Base-by-base conservation (phyloP, 148 eudicot genomes). In the Rhododendron ovatum region DNA sequence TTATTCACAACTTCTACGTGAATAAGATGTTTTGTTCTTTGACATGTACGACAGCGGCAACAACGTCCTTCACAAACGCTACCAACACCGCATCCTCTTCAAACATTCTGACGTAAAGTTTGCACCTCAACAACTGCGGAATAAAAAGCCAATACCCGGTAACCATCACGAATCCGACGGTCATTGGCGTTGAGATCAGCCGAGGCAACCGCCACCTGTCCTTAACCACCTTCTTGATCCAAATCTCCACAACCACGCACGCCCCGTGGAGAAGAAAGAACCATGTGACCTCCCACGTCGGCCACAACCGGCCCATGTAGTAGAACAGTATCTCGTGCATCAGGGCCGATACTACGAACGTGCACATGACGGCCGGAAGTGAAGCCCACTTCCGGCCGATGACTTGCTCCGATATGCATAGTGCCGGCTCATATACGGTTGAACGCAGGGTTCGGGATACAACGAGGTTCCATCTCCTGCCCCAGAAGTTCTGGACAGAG, bases 401-500 rank as follows among this genome's bases (percentile, higher is more conserved):
- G 43, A 87, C 0, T 22, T 75, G 57, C 17, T 87, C 6, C 17
- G 51, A 81, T 11, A 85, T 3, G 5, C 10, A 5, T 1, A 55
- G 82, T 10, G 83, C 75, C 5, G 94, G 96, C 0, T 82, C 69
- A 81, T 89, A 92, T 33, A 92, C 92, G 3, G 94, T 89, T 0
- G 89, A 90, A 20, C 91, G 90, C 6, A 94, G 89, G 45, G 89
- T 86, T 47, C 91, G 79, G n/a, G 90, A 78, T 5, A 91, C 94
- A 89, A 89, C 90, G 6, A 93, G 80, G 80, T 92, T 93, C 94
- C 96, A 92, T 74, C 96, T 89, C 51, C 80, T 80, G 0, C 96
- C 94, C 94, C 96, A 93, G 12, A 91, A 93, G 83, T 93, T 93
- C 55, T 90, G 94, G 2, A 93, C 85, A 0, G 96, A 93, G 18